Evolutionary conservation across 192 early-diverging fungal genomes (phyloP), one percentile per base, ranked within the genome.

Genomic region (Mortierella alpina): DNA sequence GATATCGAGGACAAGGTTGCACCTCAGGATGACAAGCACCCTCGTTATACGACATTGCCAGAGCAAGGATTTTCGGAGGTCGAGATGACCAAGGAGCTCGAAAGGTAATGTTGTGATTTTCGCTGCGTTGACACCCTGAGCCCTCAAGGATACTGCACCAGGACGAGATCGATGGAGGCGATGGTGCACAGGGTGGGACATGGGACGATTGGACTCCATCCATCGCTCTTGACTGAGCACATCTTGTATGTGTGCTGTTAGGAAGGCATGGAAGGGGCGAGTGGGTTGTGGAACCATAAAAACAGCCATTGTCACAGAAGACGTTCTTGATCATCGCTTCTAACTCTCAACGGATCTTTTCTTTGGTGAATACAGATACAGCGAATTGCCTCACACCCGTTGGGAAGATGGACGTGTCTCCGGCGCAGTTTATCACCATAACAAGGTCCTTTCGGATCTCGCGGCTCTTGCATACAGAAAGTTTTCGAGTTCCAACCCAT

Each of bases 401-500:
- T 99, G 96, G 96, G 86, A 92, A 65, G 87, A 87, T 51, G 97
- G 97, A 31, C 92, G 91, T 60, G 91, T 94, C 10, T 95, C 93
- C 20, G 97, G 97, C 31, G 91, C 94, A 6, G 90, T 99, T 48
- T 99, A 99, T 84, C 96, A 99, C 78, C 95, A 96, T 72, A 95
- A 95, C 61, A 91, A 93, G 51, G 90, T 93, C 50, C 85, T 97
- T n/a, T 90, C 89, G 4, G 72, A 86, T 53, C 81, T 97, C 6
- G 84, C 91, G 9, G 92, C 90, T 47, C 86, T 93, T 64, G 96
- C 96, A 7, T 99, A 94, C 76, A 85, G 87, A 15, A 88, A 93
- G 82, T 99, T 96, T 75, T 88, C 91, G 12, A 82, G 94, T 39
- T 78, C 92, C 57, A 99, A 98, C 72, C 96, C 96, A 11, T 88